phyloP scores from a whole-genome alignment of 345 rosid genomes.

The Gossypium thurberi region DNA sequence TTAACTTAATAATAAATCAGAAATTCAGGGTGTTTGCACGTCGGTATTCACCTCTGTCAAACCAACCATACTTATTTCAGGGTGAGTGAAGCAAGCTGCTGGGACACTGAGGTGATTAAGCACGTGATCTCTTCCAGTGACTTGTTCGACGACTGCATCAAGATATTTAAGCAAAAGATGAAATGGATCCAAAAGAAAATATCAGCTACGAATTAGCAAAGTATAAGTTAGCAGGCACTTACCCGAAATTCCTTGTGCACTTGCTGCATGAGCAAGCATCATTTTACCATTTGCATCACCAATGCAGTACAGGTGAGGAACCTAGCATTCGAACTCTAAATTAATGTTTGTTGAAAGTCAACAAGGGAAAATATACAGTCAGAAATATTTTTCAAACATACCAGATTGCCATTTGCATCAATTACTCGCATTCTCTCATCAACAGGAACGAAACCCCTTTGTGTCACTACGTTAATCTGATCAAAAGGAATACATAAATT shows the following conservation, averaged over 20 bases:
- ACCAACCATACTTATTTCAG: constrained; percentile 99
- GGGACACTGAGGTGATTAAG: constrained; percentile 93
- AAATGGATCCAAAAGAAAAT: not conserved
- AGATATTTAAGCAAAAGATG: constrained; percentile 10
- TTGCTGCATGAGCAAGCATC: constrained; percentile 99
- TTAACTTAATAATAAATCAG: not conserved
- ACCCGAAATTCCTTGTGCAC: constrained; percentile 99
- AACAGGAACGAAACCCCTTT: constrained; percentile 89
- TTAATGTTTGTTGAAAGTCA: constrained; percentile 4
- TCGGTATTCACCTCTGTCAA: constrained; percentile 69
- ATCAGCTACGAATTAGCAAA: constrained; percentile 1
- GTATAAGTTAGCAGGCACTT: constrained; percentile 5
- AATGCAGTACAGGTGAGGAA: constrained; percentile 83
- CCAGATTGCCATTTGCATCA: constrained; percentile 80
- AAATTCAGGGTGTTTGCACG: not conserved
- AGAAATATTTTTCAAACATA: constrained; percentile 19
- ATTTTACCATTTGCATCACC: constrained; percentile 98
- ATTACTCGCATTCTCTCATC: constrained; percentile 85
- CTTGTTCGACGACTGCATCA: constrained; percentile 84
- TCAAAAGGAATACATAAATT: not conserved
- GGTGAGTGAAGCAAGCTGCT: constrained; percentile 99
- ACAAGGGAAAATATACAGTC: not conserved
- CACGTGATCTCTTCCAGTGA: constrained; percentile 85
- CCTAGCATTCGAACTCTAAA: constrained; percentile 35
- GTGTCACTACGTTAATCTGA: constrained; percentile 83